Evolutionary conservation across 108 stramenopile species (phyloP).

Genomic region (Parietichytrium sp.): DNA sequence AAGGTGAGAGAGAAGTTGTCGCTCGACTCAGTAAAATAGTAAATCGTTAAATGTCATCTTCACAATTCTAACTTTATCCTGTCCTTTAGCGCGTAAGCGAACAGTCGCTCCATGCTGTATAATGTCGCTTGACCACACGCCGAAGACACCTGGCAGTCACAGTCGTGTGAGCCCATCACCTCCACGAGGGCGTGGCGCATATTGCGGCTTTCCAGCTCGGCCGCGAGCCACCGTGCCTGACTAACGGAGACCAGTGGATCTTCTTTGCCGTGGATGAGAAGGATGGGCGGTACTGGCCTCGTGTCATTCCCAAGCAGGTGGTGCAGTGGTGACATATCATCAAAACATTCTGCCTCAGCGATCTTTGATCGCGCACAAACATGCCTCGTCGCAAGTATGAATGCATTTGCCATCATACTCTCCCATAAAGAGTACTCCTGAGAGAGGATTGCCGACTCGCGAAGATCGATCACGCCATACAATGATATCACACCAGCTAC

Average conservation of each 20-base stretch:
- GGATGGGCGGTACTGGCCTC: not conserved
- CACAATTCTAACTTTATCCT: too few species aligned
- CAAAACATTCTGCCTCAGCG: not conserved
- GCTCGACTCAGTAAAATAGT: too few species aligned
- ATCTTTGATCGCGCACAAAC: not conserved
- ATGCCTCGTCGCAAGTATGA: not conserved
- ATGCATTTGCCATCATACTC: not conserved
- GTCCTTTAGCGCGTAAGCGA: too few species aligned
- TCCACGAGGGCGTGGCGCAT: not conserved
- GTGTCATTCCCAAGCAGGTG: not conserved
- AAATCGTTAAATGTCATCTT: too few species aligned
- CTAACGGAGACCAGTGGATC: not conserved
- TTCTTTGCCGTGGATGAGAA: not conserved
- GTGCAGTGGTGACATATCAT: not conserved
- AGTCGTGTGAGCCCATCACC: slow-evolving; percentile 16
- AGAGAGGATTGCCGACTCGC: not conserved
- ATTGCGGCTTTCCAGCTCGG: not conserved
- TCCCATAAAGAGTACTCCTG: too few species aligned
- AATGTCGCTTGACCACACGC: not conserved
- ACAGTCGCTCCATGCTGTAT: slow-evolving; percentile 9
- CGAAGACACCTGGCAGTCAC: slow-evolving; percentile 11
- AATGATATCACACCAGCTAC: not conserved
- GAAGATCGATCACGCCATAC: slow-evolving; percentile 1
- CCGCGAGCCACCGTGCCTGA: slow-evolving; percentile 3
- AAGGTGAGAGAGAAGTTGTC: too few species aligned